These are phyloP conservation scores for Suhomyces coccinellae DNA, from an alignment of 1,139 yeast genomes.

Conservation along the genomic window DNA sequence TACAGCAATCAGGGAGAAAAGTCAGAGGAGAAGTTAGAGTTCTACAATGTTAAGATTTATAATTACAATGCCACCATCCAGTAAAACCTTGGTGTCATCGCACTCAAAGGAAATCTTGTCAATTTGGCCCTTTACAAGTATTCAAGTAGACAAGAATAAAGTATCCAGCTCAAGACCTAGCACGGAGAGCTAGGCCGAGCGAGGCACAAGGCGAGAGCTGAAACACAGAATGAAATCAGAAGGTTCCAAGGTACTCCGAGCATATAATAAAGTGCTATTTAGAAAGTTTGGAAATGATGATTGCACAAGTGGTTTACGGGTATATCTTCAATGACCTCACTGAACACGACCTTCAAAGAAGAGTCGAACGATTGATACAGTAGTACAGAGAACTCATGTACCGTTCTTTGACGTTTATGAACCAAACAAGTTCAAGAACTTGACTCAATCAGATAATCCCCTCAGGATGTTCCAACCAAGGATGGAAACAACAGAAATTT, in stretches of 20 bases:
- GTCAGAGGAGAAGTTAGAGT: background rate
- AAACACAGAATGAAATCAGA: background rate
- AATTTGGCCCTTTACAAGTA: conserved; percentile 57
- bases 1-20: no score
- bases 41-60: conserved; percentile 54
- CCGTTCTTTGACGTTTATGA: no score
- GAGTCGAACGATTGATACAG: conserved; percentile 20
- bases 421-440: background rate
- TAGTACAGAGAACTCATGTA: background rate
- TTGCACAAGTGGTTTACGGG: conserved; percentile 1
- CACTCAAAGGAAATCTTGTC: conserved; percentile 70
- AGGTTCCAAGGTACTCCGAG: background rate
- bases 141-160: conserved; percentile 10
- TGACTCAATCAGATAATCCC: conserved; percentile 5
- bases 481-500: conserved; percentile 17
- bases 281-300: background rate
- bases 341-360: conserved; percentile 36
- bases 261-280: no score
- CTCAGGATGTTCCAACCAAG: background rate
- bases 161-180: conserved; percentile 58
- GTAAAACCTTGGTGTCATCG: conserved; percentile 60
- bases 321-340: conserved; percentile 28
- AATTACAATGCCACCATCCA: conserved; percentile 73
- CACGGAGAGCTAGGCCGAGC: conserved; percentile 51
- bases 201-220: conserved; percentile 61